phyloP scores from a whole-genome alignment of 2,329 filamentous ascomycete genomes.

The Triangularia verruculosa region DNA sequence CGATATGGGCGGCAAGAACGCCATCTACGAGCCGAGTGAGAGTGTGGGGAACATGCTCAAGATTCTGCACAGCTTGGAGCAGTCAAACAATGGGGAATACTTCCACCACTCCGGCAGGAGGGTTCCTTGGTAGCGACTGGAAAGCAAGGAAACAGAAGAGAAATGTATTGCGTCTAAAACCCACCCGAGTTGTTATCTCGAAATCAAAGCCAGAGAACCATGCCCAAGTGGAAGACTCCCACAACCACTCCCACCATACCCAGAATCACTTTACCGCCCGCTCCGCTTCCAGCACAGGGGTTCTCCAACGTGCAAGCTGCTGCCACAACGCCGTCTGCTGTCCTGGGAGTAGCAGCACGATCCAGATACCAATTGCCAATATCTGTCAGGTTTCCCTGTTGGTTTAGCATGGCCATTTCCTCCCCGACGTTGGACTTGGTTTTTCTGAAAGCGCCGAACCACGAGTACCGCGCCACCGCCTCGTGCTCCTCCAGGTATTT shows the following conservation, averaged over 20 bases:
- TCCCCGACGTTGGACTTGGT: conserved; percentile 68
- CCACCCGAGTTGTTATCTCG: not conserved
- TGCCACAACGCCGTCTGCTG: conserved; percentile 5
- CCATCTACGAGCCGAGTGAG: conserved; percentile 29
- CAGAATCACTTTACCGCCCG: not conserved
- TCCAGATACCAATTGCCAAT: conserved; percentile 75
- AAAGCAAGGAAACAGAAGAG: no score
- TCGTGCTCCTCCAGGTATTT: conserved; percentile 62
- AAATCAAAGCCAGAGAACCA: not conserved
- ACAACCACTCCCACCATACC: not conserved
- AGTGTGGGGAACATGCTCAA: conserved; percentile 58
- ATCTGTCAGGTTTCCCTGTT: conserved; percentile 66
- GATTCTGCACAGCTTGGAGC: conserved; percentile 69
- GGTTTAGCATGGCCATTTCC: conserved; percentile 66
- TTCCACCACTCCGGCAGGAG: conserved; percentile 24
- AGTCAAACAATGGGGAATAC: conserved; percentile 36
- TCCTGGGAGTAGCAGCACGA: conserved; percentile 40
- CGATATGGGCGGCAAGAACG: conserved; percentile 32
- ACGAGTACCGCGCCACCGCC: conserved; percentile 65
- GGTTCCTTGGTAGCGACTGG: conserved; percentile 31
- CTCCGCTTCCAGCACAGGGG: conserved; percentile 10
- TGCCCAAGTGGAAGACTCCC: not conserved
- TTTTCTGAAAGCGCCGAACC: conserved; percentile 72
- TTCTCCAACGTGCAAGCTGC: conserved; percentile 16
- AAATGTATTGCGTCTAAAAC: not conserved